Conservation (phyloP, 2,329 filamentous ascomycete genomes). For the Juglanconis oblonga region DNA sequence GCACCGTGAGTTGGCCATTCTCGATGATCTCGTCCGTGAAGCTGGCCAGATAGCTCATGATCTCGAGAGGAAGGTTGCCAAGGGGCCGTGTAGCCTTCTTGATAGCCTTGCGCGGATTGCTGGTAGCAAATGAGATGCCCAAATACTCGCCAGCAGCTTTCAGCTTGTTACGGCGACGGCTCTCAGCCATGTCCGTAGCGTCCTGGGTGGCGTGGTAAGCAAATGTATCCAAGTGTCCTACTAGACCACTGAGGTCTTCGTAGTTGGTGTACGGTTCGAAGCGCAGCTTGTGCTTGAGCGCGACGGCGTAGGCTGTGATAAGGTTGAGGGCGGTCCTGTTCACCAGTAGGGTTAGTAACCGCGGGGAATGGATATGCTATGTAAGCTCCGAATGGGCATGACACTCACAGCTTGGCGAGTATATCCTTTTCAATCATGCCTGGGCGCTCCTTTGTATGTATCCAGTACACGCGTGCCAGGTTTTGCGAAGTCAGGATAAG, state of each 20-base stretch:
- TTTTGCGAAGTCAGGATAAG: constrained; percentile 61
- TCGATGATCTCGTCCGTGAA: constrained; percentile 57
- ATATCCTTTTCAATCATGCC: constrained; percentile 60
- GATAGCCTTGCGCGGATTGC: constrained; percentile 67
- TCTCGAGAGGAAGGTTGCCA: constrained; percentile 70
- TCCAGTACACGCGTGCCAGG: constrained; percentile 78
- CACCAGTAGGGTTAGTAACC: not conserved
- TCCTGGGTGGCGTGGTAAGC: constrained; percentile 44
- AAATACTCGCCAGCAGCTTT: constrained; percentile 62
- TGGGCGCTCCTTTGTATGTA: constrained; percentile 66
- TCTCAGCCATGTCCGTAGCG: constrained; percentile 34
- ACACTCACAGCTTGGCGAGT: constrained; percentile 55
- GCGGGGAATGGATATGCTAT: not conserved
- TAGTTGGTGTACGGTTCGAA: constrained; percentile 72
- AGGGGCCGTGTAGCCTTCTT: constrained; percentile 65
- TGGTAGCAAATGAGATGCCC: constrained; percentile 64
- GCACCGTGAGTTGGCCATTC: constrained; percentile 44
- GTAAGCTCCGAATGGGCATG: not conserved
- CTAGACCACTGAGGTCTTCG: constrained; percentile 60
- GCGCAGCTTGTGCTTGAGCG: constrained; percentile 70
- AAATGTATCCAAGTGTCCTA: constrained; percentile 65
- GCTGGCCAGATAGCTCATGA: constrained; percentile 61
- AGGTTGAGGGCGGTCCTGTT: constrained; percentile 61
- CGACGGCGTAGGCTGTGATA: constrained; percentile 64
- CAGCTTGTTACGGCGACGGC: constrained; percentile 32